Evolutionary conservation across 352 stramenopile species (phyloP), one percentile per base, ranked within the genome.

Genomic region (Pythium aristosporum): DNA sequence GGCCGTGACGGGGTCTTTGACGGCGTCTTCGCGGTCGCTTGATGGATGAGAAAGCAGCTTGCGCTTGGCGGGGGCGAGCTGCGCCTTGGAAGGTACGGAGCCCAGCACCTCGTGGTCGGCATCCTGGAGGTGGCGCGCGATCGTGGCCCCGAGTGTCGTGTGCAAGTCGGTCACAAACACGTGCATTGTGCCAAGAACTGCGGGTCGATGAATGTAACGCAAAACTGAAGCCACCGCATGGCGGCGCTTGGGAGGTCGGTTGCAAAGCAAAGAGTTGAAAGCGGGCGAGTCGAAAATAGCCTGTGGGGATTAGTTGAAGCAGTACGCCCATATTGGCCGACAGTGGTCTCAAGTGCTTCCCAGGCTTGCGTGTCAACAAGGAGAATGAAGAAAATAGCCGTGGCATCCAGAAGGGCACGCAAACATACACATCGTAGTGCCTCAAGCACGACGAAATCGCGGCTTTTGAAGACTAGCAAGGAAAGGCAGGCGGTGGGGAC

Each of bases 161-260:
- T 77, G 72, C 53, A 94, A 65, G 52, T 91, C 79, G 15, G 79
- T 74, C 67, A 94, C 77, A 69, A 94, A 92, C 60, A 94, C 75
- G 48, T 81, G 81, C 83, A 89, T 91, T 16, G 32, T 53, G 8
- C 21, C n/a, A 10, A 12, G 7, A 61, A 60, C 68, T 5, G 3
- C 18, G 50, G 46, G n/a, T 23, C 9, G 42, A 48, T 10, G 30
- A 34, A 55, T 15, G 37, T 6, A 42, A 20, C 21, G 6, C 3
- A 4, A 54, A 25, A 25, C 48, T 12, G 15, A 50, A 39, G 34
- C 11, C 30, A 54, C 47, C 16, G 25, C n/a, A 50, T 15, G 10
- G 53, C 53, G 53, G 5, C 41, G 39, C 30, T 61, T 61, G 54
- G 42, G 13, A 39, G 41, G 54, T 53, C 43, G 25, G 43, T 55